These are phyloP conservation scores for Vaccinium macrocarpon DNA, from an alignment of 148 eudicot genomes.

Conservation along the genomic window DNA sequence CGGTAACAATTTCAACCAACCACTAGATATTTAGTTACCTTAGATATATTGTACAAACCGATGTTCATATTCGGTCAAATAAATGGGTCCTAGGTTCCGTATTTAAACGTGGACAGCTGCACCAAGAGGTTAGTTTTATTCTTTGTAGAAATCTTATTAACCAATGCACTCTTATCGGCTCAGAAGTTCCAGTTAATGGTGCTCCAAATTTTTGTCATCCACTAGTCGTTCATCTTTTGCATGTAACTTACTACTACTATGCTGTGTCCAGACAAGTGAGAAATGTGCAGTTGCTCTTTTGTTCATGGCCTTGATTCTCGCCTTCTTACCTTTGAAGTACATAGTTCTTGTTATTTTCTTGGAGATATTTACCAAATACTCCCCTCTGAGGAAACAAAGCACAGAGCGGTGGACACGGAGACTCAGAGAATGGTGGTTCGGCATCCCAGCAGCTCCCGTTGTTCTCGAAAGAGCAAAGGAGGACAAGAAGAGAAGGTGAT, in stretches of 20 bases:
- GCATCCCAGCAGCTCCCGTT: constrained; percentile 95
- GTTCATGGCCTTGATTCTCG: constrained; percentile 44
- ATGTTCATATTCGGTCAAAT: neutral
- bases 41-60: no score
- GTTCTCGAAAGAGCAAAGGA: constrained; percentile 60
- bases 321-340: constrained; percentile 59
- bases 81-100: neutral
- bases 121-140: neutral
- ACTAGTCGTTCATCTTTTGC: neutral
- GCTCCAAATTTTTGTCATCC: neutral
- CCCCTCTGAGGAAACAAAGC: constrained; percentile 64
- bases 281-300: constrained; percentile 54
- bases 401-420: constrained; percentile 78
- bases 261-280: constrained; percentile 61
- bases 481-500: constrained; percentile 62
- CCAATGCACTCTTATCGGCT: neutral
- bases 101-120: neutral
- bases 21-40: no score
- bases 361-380: constrained; percentile 69
- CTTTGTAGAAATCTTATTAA: neutral
- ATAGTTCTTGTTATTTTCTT: constrained; percentile 43
- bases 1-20: no score
- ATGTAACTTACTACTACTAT: neutral
- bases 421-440: constrained; percentile 92
- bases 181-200: neutral